phyloP scores from a whole-genome alignment of 257 asterid species.

The Solanum pimpinellifolium region DNA sequence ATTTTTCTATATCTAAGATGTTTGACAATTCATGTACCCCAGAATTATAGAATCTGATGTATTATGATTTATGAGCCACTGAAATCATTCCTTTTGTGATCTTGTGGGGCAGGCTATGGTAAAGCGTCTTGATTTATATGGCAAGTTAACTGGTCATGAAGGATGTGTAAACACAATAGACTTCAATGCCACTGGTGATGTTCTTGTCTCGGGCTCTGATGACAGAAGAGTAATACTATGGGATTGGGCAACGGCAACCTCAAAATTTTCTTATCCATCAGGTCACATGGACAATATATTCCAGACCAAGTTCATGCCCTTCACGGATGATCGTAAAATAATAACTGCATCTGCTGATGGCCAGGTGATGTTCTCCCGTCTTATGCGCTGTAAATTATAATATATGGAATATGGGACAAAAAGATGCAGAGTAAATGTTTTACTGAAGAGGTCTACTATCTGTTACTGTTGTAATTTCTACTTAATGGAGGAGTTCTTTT shows the following conservation, averaged over 20 bases:
- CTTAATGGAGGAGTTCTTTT: not conserved
- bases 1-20: not conserved
- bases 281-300: slow-evolving; percentile 67
- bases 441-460: not conserved
- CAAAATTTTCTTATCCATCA: slow-evolving; percentile 49
- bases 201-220: slow-evolving; percentile 76
- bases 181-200: slow-evolving; percentile 59
- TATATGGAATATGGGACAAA: not conserved
- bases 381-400: not conserved
- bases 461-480: not conserved
- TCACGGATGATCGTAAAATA: slow-evolving; percentile 53
- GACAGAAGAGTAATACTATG: slow-evolving; percentile 56
- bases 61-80: not conserved
- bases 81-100: not conserved
- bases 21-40: not conserved
- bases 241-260: slow-evolving; percentile 56
- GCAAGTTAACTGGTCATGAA: slow-evolving; percentile 47
- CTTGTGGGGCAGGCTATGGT: slow-evolving; percentile 36
- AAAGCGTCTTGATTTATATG: slow-evolving; percentile 43
- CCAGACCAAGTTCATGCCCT: slow-evolving; percentile 73
- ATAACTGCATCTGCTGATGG: slow-evolving; percentile 71
- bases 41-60: not conserved
- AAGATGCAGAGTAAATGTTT: not conserved
- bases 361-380: slow-evolving; percentile 31
- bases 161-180: slow-evolving; percentile 75